These are phyloP conservation scores for Auriculariales sp. DNA, from an alignment of 768 basidiomycete genomes.

Conservation along the genomic window DNA sequence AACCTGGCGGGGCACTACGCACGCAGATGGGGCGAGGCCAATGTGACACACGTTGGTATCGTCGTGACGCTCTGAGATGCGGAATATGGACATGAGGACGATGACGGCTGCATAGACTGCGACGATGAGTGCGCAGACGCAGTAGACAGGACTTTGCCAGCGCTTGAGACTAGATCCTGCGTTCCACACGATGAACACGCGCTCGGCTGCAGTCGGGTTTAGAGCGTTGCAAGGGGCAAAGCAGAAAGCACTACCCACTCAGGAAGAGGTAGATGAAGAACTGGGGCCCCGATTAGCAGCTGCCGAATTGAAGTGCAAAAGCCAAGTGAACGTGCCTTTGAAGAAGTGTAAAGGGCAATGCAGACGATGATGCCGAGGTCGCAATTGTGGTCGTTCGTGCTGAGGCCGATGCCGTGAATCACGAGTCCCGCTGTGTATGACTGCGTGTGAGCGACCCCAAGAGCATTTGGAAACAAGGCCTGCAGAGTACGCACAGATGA, in stretches of 20 bases:
- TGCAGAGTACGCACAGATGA: too few relatives aligned
- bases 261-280: constrained; percentile 35
- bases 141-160: constrained; percentile 26
- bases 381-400: constrained; percentile 21
- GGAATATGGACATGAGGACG: constrained; percentile 20
- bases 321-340: constrained; percentile 7
- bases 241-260: too few relatives aligned
- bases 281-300: constrained; percentile 25
- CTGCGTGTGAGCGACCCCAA: too few relatives aligned
- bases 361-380: constrained; percentile 29
- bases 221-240: too few relatives aligned
- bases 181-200: constrained; percentile 12
- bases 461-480: too few relatives aligned
- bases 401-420: constrained; percentile 31
- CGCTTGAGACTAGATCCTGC: constrained; percentile 13
- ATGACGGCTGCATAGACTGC: constrained; percentile 25
- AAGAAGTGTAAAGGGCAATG: constrained; percentile 16
- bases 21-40: constrained; percentile 27
- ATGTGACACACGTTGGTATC: constrained; percentile 29
- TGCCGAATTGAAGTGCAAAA: constrained; percentile 8
- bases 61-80: constrained; percentile 8
- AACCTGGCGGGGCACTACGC: too few relatives aligned
- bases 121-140: constrained; percentile 23
- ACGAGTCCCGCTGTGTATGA: constrained; percentile 28
- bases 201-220: too few relatives aligned